These are phyloP conservation scores for Pisolithus orientalis DNA, from an alignment of 768 basidiomycete genomes.

Conservation along the genomic window DNA sequence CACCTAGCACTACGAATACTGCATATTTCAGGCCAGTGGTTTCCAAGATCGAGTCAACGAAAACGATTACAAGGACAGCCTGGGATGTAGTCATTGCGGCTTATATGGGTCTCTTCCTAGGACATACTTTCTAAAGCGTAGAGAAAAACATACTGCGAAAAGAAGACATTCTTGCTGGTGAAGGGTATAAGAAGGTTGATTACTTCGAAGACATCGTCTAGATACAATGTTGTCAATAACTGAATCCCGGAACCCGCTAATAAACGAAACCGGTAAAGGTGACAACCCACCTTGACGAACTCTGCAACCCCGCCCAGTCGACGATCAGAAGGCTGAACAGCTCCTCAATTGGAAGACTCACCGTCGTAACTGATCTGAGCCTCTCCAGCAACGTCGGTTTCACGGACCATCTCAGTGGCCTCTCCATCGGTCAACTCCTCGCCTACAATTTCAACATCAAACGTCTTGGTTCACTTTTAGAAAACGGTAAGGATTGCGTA, in stretches of 20 bases:
- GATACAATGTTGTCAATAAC: not conserved
- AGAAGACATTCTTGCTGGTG: no score
- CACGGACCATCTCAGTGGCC: conserved; percentile 95
- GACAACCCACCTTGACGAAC: not conserved
- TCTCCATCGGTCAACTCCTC: conserved; percentile 85
- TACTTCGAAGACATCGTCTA: not conserved
- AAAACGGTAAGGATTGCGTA: conserved; percentile 25
- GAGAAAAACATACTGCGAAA: no score
- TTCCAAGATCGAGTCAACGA: no score
- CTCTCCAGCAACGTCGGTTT: conserved; percentile 91
- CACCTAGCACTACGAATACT: no score
- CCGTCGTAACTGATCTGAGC: conserved; percentile 87
- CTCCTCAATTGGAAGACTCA: conserved; percentile 23
- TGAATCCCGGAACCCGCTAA: not conserved
- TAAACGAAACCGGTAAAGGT: no score
- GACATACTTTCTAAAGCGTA: no score
- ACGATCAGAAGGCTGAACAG: not conserved
- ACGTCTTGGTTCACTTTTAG: not conserved
- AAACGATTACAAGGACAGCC: no score
- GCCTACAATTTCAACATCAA: conserved; percentile 34
- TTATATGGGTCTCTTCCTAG: no score
- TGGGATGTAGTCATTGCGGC: no score
- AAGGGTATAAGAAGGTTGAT: not conserved
- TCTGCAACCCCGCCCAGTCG: not conserved
- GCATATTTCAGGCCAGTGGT: no score